Conservation (phyloP, 805 yeast genomes). For the Wickerhamiella lipophila region DNA sequence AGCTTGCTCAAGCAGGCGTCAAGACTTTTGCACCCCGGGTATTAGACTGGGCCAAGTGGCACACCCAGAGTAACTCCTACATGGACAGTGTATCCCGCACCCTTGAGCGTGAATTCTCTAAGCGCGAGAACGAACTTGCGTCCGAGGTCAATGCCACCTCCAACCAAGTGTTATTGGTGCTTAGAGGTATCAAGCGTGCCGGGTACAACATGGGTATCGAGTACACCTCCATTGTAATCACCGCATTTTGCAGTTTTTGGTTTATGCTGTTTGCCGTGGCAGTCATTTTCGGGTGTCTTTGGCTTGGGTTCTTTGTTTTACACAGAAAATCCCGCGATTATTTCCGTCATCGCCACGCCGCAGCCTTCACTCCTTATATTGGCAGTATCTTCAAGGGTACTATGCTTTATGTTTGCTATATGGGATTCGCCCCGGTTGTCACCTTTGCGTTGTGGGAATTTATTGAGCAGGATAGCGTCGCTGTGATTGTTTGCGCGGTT, state of each 20-base stretch:
- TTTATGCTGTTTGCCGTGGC: slow-evolving; percentile 63
- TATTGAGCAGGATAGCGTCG: slow-evolving; percentile 68
- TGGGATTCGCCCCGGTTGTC: slow-evolving; percentile 73
- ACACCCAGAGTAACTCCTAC: not conserved
- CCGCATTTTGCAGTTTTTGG: slow-evolving; percentile 79
- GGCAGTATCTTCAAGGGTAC: slow-evolving; percentile 67
- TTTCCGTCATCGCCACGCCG: slow-evolving; percentile 18
- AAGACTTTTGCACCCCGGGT: slow-evolving; percentile 26
- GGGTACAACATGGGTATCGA: slow-evolving; percentile 70
- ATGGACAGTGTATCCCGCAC: not conserved
- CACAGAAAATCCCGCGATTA: slow-evolving; percentile 6
- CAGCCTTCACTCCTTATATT: slow-evolving; percentile 44
- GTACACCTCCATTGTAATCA: slow-evolving; percentile 66
- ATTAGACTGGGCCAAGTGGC: slow-evolving; percentile 9
- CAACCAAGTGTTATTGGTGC: slow-evolving; percentile 38
- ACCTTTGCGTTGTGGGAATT: slow-evolving; percentile 83
- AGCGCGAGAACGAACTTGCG: slow-evolving; percentile 20
- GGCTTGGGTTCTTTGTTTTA: slow-evolving; percentile 32
- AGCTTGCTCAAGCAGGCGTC: slow-evolving; percentile 32
- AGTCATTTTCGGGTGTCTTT: slow-evolving; percentile 42
- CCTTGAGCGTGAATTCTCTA: not conserved
- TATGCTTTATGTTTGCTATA: slow-evolving; percentile 60
- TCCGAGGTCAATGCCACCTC: slow-evolving; percentile 19
- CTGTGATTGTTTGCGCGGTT: slow-evolving; percentile 70
- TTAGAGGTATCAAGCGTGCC: slow-evolving; percentile 78